Base-by-base conservation (phyloP, 1,284 basidiomycete species). In the Tilletiaria anomala region DNA sequence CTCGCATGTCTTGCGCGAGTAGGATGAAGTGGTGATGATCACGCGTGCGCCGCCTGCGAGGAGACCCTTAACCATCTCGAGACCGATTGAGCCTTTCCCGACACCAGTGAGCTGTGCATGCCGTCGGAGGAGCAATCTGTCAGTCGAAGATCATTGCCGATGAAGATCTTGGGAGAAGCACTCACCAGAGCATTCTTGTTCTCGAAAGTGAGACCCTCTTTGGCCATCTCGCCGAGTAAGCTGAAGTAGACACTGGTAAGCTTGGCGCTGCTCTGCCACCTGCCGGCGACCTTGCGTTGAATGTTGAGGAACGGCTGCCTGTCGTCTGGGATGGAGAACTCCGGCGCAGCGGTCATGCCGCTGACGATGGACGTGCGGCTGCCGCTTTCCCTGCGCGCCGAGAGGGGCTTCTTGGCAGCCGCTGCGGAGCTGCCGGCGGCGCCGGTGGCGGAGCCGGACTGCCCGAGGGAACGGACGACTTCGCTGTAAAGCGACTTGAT, bases 401-500 rank as follows among this genome's bases (percentile, higher is more conserved):
- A n/a, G n/a, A n/a, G n/a, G n/a, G n/a, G n/a, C n/a, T n/a, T n/a
- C n/a, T n/a, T n/a, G n/a, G n/a, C n/a, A n/a, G n/a, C n/a, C n/a
- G n/a, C n/a, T n/a, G n/a, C n/a, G n/a, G n/a, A n/a, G n/a, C n/a
- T n/a, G n/a, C n/a, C n/a, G n/a, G n/a, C n/a, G n/a, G n/a, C n/a
- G n/a, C n/a, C n/a, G n/a, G n/a, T n/a, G n/a, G n/a, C n/a, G n/a
- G n/a, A n/a, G n/a, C n/a, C n/a, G n/a, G n/a, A n/a, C 45, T 75
- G 49, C 78, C 58, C 84, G 74, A 64, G 70, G 35, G 72, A 73
- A 50, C 73, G 73, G 51, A 93, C 85, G 42, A 94, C 91, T 50
- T 91, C 89, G 55, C 88, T 85, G 68, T 97, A 97, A 42, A 97
- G 73, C 6, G 82, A 84, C 56, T 91, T 93, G 76, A 97, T 94